Evolutionary conservation across 2,329 filamentous ascomycete genomes (phyloP).

Genomic region (Ascochyta rabiei): DNA sequence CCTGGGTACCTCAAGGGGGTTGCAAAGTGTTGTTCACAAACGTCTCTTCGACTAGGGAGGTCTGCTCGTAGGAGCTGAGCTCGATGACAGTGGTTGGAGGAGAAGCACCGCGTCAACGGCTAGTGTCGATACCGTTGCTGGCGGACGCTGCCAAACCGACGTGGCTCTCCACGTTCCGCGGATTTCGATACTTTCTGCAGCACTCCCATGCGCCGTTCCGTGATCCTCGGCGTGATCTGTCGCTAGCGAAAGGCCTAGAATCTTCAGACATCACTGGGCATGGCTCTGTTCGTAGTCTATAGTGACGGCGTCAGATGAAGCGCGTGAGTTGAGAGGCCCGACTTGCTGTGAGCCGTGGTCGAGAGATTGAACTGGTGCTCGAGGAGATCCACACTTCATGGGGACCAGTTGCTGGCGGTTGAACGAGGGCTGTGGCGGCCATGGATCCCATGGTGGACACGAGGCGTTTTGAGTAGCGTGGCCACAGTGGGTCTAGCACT

Average conservation of each 20-base stretch:
- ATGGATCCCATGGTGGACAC: conserved; percentile 16
- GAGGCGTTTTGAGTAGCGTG: conserved; percentile 17
- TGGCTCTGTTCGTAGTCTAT: neutral
- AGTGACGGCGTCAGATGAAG: neutral
- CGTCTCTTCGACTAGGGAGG: conserved; percentile 10
- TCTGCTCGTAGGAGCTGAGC: conserved; percentile 19
- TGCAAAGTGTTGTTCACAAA: conserved; percentile 1
- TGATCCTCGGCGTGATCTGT: conserved; percentile 22
- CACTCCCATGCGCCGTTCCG: conserved; percentile 20
- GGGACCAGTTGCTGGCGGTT: conserved; percentile 18
- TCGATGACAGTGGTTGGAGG: conserved; percentile 19
- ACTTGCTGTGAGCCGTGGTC: conserved; percentile 24
- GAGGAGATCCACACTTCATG: conserved; percentile 10
- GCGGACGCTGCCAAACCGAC: conserved; percentile 35
- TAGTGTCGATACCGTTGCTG: conserved; percentile 24
- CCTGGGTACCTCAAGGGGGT: conserved; percentile 20
- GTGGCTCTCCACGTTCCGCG: conserved; percentile 37
- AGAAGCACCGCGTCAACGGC: conserved; percentile 8
- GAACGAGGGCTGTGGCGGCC: conserved; percentile 18
- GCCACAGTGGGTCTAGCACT: conserved; percentile 19
- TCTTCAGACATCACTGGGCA: conserved; percentile 6
- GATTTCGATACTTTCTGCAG: conserved; percentile 26
- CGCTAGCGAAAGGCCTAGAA: conserved; percentile 17
- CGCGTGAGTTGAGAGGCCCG: conserved; percentile 1
- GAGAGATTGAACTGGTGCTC: conserved; percentile 23